Evolutionary conservation across 23 red algal genomes (phyloP).

Genomic region (Gracilaria vermiculophylla): DNA sequence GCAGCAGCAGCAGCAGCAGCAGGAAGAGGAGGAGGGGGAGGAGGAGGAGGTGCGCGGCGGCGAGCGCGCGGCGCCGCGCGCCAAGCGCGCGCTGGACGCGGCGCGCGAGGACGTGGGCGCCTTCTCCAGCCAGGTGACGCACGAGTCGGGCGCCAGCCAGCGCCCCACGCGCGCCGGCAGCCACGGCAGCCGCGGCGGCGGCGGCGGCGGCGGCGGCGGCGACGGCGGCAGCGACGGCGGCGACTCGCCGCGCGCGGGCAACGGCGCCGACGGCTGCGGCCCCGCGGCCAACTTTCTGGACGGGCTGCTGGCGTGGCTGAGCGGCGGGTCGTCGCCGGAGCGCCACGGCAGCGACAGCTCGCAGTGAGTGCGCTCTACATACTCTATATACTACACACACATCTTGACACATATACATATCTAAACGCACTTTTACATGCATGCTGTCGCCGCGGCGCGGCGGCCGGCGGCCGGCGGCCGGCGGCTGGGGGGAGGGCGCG

Average conservation of each 20-base stretch:
- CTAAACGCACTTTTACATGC: no score
- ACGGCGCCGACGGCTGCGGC: conserved; percentile 1
- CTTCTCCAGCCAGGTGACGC: conserved; percentile 45
- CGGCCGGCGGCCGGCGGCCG: no score
- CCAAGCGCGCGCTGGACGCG: background rate
- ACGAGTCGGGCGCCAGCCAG: background rate
- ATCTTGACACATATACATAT: background rate
- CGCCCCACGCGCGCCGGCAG: background rate
- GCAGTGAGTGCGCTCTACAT: conserved; percentile 13
- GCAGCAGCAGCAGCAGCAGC: no score
- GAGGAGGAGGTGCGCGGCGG: no score
- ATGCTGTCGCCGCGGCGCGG: no score
- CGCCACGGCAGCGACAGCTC: background rate
- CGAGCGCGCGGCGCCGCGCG: no score
- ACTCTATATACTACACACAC: background rate
- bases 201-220: conserved; percentile 1
- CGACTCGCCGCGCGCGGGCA: background rate
- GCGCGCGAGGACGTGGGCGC: conserved; percentile 9
- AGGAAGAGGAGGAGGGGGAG: no score
- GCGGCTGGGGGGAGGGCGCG: no score
- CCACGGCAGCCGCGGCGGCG: background rate
- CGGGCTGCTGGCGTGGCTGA: conserved; percentile 44
- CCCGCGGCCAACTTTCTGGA: conserved; percentile 45
- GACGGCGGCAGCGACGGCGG: background rate
- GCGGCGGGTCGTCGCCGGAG: conserved; percentile 35